Percentiles rank a stretch among this genome's conserved stretches.
Conservation (phyloP, 1,284 basidiomycete genomes). For the Irpex rosettiformis region DNA sequence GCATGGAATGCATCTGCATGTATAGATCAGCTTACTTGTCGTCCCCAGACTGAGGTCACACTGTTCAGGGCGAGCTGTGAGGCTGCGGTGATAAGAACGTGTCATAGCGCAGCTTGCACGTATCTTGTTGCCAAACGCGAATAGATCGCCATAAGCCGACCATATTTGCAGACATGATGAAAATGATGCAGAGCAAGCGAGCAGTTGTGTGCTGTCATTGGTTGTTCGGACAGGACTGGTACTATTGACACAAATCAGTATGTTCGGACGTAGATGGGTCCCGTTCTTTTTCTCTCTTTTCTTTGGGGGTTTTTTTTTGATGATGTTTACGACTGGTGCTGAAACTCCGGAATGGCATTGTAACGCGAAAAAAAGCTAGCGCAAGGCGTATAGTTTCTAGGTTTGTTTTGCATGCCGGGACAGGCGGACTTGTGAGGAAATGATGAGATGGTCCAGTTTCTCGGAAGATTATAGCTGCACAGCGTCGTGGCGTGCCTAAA, state of each 20-base stretch:
- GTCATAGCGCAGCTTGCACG: neutral
- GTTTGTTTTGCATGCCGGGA: neutral
- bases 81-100: neutral
- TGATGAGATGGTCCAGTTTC: neutral
- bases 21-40: neutral
- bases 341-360: neutral
- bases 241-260: too few relatives aligned
- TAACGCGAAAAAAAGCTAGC: neutral
- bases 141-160: constrained; percentile 1
- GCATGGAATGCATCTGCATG: neutral
- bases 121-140: neutral
- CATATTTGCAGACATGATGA: neutral
- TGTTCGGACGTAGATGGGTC: neutral
- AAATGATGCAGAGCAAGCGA: neutral
- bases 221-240: too few relatives aligned
- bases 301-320: neutral
- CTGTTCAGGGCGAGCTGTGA: neutral
- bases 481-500: neutral
- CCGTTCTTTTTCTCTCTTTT: neutral
- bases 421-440: neutral
- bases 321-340: neutral
- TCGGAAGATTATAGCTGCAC: neutral
- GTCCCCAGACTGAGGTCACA: neutral
- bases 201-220: too few relatives aligned
- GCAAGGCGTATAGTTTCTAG: neutral